Percentiles rank a stretch among this genome's conserved stretches.
Evolutionary conservation across 208 protist genomes (phyloP).

Genomic region (Crithidia brevicula): DNA sequence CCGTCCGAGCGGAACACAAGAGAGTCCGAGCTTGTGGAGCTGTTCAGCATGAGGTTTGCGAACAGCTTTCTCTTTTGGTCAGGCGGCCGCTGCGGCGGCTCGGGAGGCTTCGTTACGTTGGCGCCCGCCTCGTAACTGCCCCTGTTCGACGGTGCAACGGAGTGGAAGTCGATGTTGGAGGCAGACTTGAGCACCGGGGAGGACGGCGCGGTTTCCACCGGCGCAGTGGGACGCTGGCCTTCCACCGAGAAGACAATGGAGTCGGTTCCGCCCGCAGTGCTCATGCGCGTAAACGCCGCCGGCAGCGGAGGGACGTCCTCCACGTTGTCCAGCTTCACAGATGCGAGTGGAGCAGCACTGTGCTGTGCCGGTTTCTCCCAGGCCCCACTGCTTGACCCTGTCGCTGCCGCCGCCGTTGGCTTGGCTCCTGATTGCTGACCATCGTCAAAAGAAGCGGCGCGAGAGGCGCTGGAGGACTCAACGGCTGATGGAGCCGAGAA

Average conservation of each 20-base stretch:
- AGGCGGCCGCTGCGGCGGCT: not conserved
- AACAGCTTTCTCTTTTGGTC: conserved; percentile 11
- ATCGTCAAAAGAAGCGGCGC: not conserved
- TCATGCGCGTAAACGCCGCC: conserved; percentile 7
- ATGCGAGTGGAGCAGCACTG: not conserved
- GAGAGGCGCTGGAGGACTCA: not conserved
- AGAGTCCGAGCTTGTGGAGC: conserved; percentile 22
- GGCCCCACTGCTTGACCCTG: not conserved
- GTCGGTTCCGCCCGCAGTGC: not conserved
- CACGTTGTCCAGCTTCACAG: conserved; percentile 26
- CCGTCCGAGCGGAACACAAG: conserved; percentile 14
- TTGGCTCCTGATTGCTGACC: not conserved
- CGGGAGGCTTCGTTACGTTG: not conserved
- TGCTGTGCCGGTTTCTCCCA: not conserved
- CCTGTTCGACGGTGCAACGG: not conserved
- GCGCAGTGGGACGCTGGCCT: not conserved
- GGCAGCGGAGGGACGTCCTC: conserved; percentile 26
- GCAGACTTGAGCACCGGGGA: not conserved
- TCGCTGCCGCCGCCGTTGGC: not conserved
- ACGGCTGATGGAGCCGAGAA: not conserved
- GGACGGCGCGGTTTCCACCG: not conserved
- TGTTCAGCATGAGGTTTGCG: conserved; percentile 21
- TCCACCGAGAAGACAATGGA: conserved; percentile 18
- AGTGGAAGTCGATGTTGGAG: conserved; percentile 14
- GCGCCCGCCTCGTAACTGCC: not conserved